Conservation (phyloP, 106 monocot species). For the Chionographis japonica region DNA sequence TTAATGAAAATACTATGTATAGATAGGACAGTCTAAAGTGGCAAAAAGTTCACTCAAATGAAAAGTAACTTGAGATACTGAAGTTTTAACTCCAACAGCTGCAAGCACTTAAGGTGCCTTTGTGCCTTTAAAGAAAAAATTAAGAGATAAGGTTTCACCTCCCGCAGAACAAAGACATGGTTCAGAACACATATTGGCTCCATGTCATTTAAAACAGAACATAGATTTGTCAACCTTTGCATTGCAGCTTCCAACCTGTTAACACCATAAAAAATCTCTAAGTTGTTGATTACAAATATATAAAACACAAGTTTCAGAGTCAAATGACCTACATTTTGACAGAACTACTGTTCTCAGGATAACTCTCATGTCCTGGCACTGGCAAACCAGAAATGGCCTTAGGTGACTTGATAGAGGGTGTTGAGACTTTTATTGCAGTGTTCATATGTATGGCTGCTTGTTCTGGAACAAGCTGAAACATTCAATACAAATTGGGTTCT, state of each 20-base stretch:
- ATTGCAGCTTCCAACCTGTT: constrained; percentile 95
- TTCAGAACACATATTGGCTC: constrained; percentile 98
- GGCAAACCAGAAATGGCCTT: constrained; percentile 39
- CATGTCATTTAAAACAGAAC: constrained; percentile 98
- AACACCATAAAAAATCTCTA: constrained; percentile 2
- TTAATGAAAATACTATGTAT: no score
- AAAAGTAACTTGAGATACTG: no score
- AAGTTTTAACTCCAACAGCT: no score
- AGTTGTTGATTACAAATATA: not conserved
- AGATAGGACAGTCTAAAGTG: no score
- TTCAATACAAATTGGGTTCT: constrained; percentile 9
- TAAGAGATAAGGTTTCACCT: constrained; percentile 37
- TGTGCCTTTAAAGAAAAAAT: constrained; percentile 1
- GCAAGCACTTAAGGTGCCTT: no score
- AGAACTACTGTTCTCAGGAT: constrained; percentile 71
- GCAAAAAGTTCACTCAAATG: no score
- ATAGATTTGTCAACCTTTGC: constrained; percentile 93
- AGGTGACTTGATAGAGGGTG: constrained; percentile 44
- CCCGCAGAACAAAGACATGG: constrained; percentile 92
- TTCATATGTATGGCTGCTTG: constrained; percentile 68
- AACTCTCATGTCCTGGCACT: constrained; percentile 84
- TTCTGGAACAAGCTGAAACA: constrained; percentile 84
- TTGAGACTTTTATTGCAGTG: constrained; percentile 50
- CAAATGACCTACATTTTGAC: constrained; percentile 76
- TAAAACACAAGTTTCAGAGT: not conserved